These are phyloP conservation scores for Hanseniaspora taiwanica DNA, from an alignment of 805 yeast genomes.

Conservation along the genomic window DNA sequence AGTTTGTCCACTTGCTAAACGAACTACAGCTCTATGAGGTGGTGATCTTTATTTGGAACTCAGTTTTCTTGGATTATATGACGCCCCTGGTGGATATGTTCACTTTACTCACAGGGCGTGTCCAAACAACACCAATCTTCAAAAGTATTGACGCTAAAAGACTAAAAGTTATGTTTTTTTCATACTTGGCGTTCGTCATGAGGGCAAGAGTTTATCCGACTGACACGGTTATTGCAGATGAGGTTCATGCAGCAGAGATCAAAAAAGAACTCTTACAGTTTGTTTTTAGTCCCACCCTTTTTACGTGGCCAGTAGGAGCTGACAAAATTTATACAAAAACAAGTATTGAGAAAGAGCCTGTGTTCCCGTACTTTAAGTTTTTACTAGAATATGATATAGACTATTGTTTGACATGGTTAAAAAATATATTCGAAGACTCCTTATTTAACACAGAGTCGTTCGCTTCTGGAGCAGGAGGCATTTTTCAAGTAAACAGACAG, in stretches of 20 bases:
- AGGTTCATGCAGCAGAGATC: neutral
- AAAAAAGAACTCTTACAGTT: slow-evolving; percentile 27
- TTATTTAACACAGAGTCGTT: slow-evolving; percentile 29
- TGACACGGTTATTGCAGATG: neutral
- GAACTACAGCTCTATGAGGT: slow-evolving; percentile 46
- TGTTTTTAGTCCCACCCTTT: slow-evolving; percentile 43
- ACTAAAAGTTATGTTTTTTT: neutral
- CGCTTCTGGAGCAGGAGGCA: slow-evolving; percentile 6
- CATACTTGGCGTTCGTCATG: neutral
- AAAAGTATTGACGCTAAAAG: neutral
- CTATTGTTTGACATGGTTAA: slow-evolving; percentile 52
- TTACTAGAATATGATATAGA: slow-evolving; percentile 44
- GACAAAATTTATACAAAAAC: slow-evolving; percentile 24
- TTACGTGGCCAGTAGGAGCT: slow-evolving; percentile 33
- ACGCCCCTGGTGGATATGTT: slow-evolving; percentile 55
- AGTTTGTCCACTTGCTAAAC: slow-evolving; percentile 51
- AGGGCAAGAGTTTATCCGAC: neutral
- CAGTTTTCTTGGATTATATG: slow-evolving; percentile 51
- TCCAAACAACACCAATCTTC: neutral
- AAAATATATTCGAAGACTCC: slow-evolving; percentile 76
- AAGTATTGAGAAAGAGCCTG: slow-evolving; percentile 27
- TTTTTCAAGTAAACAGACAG: slow-evolving; percentile 45
- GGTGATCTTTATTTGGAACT: slow-evolving; percentile 50
- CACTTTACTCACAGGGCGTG: neutral
- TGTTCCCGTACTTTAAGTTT: slow-evolving; percentile 57